A percentile compares a stretch with the other conserved stretches of the same genome.
phyloP scores from a whole-genome alignment of 495 filamentous ascomycete genomes.

The Aspergillus sclerotiicarbonarius region DNA sequence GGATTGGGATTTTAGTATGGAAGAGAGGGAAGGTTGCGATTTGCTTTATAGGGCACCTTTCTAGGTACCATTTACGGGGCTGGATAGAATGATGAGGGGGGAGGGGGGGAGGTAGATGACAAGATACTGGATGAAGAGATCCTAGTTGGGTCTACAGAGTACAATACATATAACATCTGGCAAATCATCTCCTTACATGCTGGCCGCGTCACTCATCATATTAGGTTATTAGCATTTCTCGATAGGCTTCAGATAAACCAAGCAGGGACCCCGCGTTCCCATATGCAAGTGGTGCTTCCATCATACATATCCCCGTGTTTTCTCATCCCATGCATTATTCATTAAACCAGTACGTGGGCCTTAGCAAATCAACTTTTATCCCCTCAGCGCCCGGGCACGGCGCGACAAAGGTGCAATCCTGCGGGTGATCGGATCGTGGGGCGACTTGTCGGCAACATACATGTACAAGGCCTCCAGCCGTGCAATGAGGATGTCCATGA shows the following conservation, averaged over 20 bases:
- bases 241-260: background rate
- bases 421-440: constrained; percentile 62
- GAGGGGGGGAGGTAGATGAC: too few species aligned
- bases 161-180: too few species aligned
- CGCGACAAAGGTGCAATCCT: constrained; percentile 56
- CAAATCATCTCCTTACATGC: background rate
- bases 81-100: too few species aligned
- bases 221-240: background rate
- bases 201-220: constrained; percentile 5
- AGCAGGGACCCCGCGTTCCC: background rate
- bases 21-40: too few species aligned
- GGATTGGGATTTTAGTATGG: too few species aligned
- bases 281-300: background rate
- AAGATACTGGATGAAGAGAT: too few species aligned
- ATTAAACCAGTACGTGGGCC: background rate
- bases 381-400: constrained; percentile 52
- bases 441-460: constrained; percentile 58
- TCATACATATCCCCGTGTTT: background rate
- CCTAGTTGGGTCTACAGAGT: too few species aligned
- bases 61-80: too few species aligned
- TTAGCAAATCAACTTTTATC: constrained; percentile 1
- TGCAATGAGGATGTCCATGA: constrained; percentile 70
- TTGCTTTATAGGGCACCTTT: too few species aligned
- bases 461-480: constrained; percentile 72
- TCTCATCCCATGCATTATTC: background rate